Evolutionary conservation across 768 basidiomycete species (phyloP), one percentile per base, ranked within the genome.

Genomic region (Auricularia heimuer): DNA sequence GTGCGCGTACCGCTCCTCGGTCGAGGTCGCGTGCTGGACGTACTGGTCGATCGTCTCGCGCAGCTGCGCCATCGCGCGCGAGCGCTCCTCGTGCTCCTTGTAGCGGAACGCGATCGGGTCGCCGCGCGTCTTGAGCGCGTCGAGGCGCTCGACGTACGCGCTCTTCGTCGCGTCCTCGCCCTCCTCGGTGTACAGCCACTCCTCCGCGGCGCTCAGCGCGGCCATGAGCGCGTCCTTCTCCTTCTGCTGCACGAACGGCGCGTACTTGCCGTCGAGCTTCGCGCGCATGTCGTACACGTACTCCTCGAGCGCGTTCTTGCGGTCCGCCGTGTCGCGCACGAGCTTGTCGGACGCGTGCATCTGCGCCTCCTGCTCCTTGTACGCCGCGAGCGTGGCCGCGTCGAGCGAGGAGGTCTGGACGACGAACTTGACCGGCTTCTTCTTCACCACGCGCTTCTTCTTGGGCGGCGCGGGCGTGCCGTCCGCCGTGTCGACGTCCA

Each of bases 241-340:
- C 12, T 78, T 74, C 0, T 85, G 61, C 71, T 88, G 82, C 63
- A 89, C 90, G 76, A 81, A 98, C 12, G 84, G 61, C 18, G 87
- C 86, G 72, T 91, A 97, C 62, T 89, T 85, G 60, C 89, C 91
- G 44, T 98, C 95, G 66, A 99, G 84, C 79, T 97, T 96, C 76
- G 85, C 80, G 45, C 94, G 90, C 72, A 83, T 94, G 75, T 98
- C 96, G 78, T 98, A 98, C 65, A 98, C 90, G 79, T 96, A 98
- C 78, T 98, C 97, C 79, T 99, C 96, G 14, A 99, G 86, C 3
- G 95, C 94, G 74, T 99, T 99, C 80, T 98, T 99, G 76, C 92
- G 87, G 77, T 98, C 92, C 93, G 98, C 96, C 65, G 97, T 99
- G 74, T 99, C 97, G 80, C 87, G 85, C 63, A 99, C 96, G 67